Conservation (phyloP, 176 grass and related monocot genomes). For the Aechmea fasciata region DNA sequence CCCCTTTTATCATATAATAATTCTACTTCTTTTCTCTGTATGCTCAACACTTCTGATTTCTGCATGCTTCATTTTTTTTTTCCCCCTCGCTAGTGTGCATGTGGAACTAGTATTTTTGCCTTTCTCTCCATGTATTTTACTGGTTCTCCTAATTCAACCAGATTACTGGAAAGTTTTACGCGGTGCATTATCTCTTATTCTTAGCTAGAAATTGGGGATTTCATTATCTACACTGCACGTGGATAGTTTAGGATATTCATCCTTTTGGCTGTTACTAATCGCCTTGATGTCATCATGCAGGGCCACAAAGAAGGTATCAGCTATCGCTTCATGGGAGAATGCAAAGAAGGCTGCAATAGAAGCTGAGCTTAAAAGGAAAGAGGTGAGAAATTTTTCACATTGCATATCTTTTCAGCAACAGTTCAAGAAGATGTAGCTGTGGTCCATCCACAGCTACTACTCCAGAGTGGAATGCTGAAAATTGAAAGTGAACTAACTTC, state of each 20-base stretch:
- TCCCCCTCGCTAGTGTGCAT: too few species aligned
- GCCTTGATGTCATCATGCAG: slow-evolving; percentile 10
- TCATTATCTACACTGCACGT: neutral
- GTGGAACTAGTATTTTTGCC: too few species aligned
- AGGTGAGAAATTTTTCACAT: slow-evolving; percentile 27
- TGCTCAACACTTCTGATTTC: too few species aligned
- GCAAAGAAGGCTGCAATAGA: slow-evolving; percentile 45
- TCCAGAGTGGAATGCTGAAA: neutral
- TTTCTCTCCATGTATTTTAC: too few species aligned
- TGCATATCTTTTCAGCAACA: too few species aligned
- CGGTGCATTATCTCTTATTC: too few species aligned
- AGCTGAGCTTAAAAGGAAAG: slow-evolving; percentile 48
- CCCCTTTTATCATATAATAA: too few species aligned
- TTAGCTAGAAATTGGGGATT: neutral
- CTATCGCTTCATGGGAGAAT: slow-evolving; percentile 59
- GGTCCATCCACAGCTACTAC: neutral
- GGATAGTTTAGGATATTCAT: neutral
- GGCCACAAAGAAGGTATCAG: slow-evolving; percentile 39
- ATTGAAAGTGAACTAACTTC: too few species aligned
- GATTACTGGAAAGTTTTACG: too few species aligned
- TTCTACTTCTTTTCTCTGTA: too few species aligned
- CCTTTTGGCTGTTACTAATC: neutral
- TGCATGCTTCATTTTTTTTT: too few species aligned
- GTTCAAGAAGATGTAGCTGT: slow-evolving; percentile 3
- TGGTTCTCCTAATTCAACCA: too few species aligned